Base-by-base conservation (phyloP, 345 rosid genomes). In the Syzygium grande region DNA sequence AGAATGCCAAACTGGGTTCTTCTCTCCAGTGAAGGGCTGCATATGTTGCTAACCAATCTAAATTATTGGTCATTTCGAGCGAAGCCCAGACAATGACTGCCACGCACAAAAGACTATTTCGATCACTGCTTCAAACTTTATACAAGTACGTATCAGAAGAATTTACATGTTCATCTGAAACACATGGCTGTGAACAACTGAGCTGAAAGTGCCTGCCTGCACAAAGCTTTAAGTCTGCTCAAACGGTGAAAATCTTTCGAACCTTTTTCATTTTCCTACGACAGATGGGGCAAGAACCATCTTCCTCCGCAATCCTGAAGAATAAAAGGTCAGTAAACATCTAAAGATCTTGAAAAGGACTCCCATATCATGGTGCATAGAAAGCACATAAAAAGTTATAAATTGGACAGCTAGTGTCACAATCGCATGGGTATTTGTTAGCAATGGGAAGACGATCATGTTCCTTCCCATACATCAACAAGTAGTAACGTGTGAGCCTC, bases 221-320 rank as follows among this genome's bases (percentile, higher is more conserved):
- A 29, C 86, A 63, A 22, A 34, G 49, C 80, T 34, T 73, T 49
- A 73, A 73, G 14, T 19, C 80, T 73, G 54, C 90, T 93, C 90
- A 95, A 86, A 92, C 95, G 41, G 92, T 85, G 87, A 94, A 94
- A 51, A 95, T 93, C 89, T 88, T 94, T 85, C 94, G 84, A 78
- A 94, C 97, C 88, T 95, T 95, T 93, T 92, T 95, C 87, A 92
- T 92, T 84, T 86, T 90, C 87, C 92, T 90, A 3, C 91, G 90
- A 88, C 96, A 95, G 58, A 91, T 63, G 14, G 97, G 96, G 87
- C 96, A 95, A 63, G 87, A 88, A 61, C 94, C 93, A 29, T 89
- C 93, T 46, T 90, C 96, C 87, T 93, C 96, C 29, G 88, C 90
- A 38, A 94, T 91, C 92, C 95, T 94, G 94, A 85, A 84, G 84